Evolutionary conservation across 2,329 filamentous ascomycete species (phyloP).

Genomic region (Cladosporium austrohemisphaericum): DNA sequence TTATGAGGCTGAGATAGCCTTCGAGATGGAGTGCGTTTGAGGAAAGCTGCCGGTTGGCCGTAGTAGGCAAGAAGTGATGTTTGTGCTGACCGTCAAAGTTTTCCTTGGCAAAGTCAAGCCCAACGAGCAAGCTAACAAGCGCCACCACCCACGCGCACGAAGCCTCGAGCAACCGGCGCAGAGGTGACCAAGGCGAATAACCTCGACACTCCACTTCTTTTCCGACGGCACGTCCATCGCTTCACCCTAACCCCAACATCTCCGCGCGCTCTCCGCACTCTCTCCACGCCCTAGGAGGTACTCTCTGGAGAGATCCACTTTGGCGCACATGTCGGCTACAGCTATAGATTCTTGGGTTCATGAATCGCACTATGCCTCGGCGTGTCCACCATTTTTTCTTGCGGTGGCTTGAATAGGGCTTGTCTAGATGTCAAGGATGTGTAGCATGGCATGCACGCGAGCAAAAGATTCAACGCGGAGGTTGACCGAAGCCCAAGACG

Average conservation of each 20-base stretch:
- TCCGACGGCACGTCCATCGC: no score
- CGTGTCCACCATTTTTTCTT: not conserved
- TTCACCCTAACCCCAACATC: not conserved
- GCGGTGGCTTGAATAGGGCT: not conserved
- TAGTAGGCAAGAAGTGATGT: not conserved
- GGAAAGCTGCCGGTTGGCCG: not conserved
- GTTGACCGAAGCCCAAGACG: slow-evolving; percentile 6
- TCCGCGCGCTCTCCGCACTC: not conserved
- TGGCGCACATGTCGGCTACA: not conserved
- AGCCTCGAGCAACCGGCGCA: not conserved
- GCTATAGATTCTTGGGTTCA: not conserved
- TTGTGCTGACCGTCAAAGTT: not conserved
- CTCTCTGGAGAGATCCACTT: no score
- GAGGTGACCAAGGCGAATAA: no score
- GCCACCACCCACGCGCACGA: not conserved
- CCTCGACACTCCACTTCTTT: no score
- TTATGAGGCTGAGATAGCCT: slow-evolving; percentile 7
- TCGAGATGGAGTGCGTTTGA: not conserved
- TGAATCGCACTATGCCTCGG: not conserved
- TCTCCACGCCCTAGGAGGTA: slow-evolving; percentile 1
- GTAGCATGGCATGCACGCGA: not conserved
- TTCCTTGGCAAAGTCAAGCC: slow-evolving; percentile 1
- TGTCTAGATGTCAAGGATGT: not conserved
- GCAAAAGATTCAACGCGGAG: not conserved
- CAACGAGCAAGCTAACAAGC: not conserved